A percentile compares a stretch with the other conserved stretches of the same genome.
Conservation (phyloP, 2,329 filamentous ascomycete genomes). For the Penicillium sp. region DNA sequence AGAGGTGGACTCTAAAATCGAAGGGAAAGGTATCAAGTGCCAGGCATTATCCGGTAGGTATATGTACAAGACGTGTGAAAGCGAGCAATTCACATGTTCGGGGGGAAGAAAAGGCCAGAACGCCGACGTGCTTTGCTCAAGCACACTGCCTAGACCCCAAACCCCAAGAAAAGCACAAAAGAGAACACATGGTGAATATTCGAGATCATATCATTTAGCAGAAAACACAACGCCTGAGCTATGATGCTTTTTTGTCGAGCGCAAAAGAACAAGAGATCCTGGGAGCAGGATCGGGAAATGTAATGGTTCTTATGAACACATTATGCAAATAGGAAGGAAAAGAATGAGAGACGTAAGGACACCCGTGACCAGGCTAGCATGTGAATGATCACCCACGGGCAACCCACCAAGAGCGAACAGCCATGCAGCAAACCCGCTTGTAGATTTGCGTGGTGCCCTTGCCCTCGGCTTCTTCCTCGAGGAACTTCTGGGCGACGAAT, state of each 20-base stretch:
- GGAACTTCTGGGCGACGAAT: slow-evolving; percentile 69
- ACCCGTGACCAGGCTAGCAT: neutral
- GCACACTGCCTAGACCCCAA: slow-evolving; percentile 20
- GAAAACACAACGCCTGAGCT: slow-evolving; percentile 23
- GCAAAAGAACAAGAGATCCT: slow-evolving; percentile 10
- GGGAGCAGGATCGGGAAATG: slow-evolving; percentile 9
- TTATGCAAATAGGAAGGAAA: slow-evolving; percentile 9
- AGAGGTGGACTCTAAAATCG: too few relatives aligned
- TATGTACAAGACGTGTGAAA: slow-evolving; percentile 19
- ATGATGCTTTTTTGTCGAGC: slow-evolving; percentile 27
- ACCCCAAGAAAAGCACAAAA: slow-evolving; percentile 11
- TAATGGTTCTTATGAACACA: slow-evolving; percentile 2
- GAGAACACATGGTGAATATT: neutral
- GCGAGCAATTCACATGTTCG: slow-evolving; percentile 9
- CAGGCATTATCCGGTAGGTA: neutral
- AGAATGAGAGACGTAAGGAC: slow-evolving; percentile 1
- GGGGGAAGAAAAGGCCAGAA: slow-evolving; percentile 22
- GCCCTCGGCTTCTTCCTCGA: slow-evolving; percentile 64
- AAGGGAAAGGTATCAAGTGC: too few relatives aligned
- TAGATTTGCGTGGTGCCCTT: slow-evolving; percentile 76
- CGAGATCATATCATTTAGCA: slow-evolving; percentile 8
- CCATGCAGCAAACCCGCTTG: slow-evolving; percentile 69
- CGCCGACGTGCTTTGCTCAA: slow-evolving; percentile 24
- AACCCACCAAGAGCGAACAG: slow-evolving; percentile 59
- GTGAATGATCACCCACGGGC: slow-evolving; percentile 33